These are phyloP conservation scores for Inga leiocalycina DNA, from an alignment of 306 rosid genomes.

Conservation along the genomic window DNA sequence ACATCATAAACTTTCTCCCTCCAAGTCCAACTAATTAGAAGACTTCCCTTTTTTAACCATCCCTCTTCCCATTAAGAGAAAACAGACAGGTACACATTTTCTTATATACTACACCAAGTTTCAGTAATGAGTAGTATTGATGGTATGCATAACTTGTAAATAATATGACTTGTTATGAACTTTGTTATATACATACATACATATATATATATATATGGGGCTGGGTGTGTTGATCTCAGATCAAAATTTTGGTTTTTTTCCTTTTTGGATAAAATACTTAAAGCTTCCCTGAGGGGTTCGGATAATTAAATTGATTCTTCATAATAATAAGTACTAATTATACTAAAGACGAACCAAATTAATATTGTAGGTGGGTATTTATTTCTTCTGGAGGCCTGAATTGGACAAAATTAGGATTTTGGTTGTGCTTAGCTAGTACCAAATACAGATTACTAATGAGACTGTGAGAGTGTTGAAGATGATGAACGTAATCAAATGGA, in stretches of 20 bases:
- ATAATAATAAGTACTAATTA: not conserved
- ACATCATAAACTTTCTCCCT: not conserved
- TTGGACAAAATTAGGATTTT: not conserved
- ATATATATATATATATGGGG: too few species aligned
- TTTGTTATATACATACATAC: not conserved
- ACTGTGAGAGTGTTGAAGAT: not conserved
- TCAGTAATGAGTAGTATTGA: not conserved
- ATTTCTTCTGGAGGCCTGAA: not conserved
- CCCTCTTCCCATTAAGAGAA: not conserved
- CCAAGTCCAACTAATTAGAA: not conserved
- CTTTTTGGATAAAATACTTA: not conserved
- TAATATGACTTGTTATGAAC: not conserved
- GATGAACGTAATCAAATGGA: constrained; percentile 16
- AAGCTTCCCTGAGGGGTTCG: not conserved
- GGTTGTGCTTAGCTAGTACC: not conserved
- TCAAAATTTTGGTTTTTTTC: too few species aligned
- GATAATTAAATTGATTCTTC: not conserved
- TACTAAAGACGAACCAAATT: not conserved
- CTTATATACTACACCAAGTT: not conserved
- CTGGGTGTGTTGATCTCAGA: not conserved
- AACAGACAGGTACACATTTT: not conserved
- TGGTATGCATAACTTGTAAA: not conserved
- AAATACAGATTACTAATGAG: not conserved
- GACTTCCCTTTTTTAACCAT: not conserved
- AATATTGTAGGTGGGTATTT: not conserved